phyloP scores from a whole-genome alignment of 179 eudicot species.

The Heliamphora pulchella region DNA sequence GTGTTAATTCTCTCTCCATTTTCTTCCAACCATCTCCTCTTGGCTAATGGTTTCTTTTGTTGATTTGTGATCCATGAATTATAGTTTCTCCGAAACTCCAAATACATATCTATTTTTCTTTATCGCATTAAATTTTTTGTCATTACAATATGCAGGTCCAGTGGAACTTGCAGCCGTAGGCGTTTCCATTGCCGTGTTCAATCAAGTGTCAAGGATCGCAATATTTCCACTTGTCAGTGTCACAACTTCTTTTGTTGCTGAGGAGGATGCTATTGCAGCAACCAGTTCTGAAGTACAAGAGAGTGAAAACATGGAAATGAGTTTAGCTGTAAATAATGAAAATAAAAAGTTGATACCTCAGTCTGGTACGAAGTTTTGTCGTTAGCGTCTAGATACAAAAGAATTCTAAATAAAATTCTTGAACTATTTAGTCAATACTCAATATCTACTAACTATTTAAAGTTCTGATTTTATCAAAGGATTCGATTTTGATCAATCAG shows the following conservation, averaged over 20 bases:
- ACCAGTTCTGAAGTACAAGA: conserved; percentile 23
- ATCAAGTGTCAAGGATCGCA: conserved; percentile 64
- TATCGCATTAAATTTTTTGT: not conserved
- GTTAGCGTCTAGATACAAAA: not conserved
- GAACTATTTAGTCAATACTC: too few relatives aligned
- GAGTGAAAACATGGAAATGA: conserved; percentile 29
- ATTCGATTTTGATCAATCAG: too few relatives aligned
- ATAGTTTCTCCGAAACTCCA: not conserved
- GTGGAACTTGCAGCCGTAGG: conserved; percentile 74
- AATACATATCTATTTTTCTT: not conserved
- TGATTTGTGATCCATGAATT: not conserved
- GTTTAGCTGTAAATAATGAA: conserved; percentile 25
- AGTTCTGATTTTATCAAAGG: too few relatives aligned
- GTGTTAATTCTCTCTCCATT: too few relatives aligned
- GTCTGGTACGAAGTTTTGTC: conserved; percentile 23
- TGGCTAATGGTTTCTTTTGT: too few relatives aligned
- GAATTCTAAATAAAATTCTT: too few relatives aligned
- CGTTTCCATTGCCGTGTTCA: conserved; percentile 61
- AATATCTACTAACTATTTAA: too few relatives aligned
- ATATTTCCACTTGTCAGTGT: conserved; percentile 67
- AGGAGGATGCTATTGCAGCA: conserved; percentile 46
- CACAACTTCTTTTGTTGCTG: conserved; percentile 71
- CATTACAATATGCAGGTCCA: conserved; percentile 33
- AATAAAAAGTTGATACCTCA: conserved; percentile 32
- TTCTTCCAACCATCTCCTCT: too few relatives aligned